These are phyloP conservation scores for Camellia oleifera DNA, from an alignment of 179 eudicot genomes.

Conservation along the genomic window DNA sequence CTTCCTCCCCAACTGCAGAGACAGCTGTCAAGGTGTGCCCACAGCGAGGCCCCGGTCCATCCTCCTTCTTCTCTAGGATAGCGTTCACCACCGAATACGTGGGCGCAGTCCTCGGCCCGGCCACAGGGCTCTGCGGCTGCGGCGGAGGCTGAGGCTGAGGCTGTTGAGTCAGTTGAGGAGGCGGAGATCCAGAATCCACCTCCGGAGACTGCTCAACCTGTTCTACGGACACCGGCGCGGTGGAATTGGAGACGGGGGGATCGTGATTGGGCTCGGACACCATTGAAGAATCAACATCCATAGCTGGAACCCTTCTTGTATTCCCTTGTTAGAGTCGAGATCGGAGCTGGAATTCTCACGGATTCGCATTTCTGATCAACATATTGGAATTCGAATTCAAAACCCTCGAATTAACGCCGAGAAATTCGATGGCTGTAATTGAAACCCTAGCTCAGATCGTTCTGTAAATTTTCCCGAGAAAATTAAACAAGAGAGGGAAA, in stretches of 20 bases:
- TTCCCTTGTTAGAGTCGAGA: conserved; percentile 18
- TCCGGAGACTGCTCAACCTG: conserved; percentile 17
- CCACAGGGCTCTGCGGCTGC: conserved; percentile 26
- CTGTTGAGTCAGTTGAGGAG: neutral
- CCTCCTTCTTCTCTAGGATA: conserved; percentile 75
- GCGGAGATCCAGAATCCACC: conserved; percentile 21
- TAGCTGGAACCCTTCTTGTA: conserved; percentile 19
- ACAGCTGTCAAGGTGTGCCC: conserved; percentile 94
- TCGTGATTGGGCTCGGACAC: conserved; percentile 37
- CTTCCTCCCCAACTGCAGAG: conserved; percentile 81
- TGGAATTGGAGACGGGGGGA: conserved; percentile 6
- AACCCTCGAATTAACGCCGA: neutral
- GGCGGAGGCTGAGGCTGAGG: conserved; percentile 20
- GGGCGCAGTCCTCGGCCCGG: conserved; percentile 83
- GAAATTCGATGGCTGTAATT: neutral
- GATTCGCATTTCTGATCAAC: conserved; percentile 30
- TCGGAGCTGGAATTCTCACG: conserved; percentile 29
- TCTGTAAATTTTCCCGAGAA: neutral
- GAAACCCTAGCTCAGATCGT: conserved; percentile 13
- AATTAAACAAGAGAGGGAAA: neutral
- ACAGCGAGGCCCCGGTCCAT: conserved; percentile 88
- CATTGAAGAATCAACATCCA: conserved; percentile 57
- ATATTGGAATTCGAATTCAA: conserved; percentile 10
- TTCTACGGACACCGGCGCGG: conserved; percentile 9
- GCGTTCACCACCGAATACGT: conserved; percentile 80